These are phyloP conservation scores for Debaryomycetaceae sp. DNA, from an alignment of 1,139 yeast species.

Conservation along the genomic window DNA sequence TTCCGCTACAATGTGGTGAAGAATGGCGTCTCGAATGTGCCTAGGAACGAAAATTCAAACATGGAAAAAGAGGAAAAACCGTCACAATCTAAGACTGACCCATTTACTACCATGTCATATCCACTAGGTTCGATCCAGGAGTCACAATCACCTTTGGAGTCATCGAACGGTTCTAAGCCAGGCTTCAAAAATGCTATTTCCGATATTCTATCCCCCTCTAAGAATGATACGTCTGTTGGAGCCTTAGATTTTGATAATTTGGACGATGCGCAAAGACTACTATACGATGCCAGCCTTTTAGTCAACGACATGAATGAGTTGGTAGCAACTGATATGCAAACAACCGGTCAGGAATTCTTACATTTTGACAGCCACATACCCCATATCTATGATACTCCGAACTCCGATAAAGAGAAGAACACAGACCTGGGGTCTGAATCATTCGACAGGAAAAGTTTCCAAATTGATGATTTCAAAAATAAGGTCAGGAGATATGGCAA, in stretches of 20 bases:
- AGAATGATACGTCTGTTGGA: not conserved
- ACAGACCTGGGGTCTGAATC: constrained; percentile 7
- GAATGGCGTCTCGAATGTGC: not conserved
- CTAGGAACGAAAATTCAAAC: not conserved
- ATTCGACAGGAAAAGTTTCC: constrained; percentile 13
- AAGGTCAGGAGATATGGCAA: constrained; percentile 6
- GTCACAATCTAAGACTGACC: not conserved
- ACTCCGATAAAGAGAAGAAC: not conserved
- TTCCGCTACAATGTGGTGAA: not conserved
- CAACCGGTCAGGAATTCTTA: not conserved
- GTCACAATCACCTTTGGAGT: not conserved
- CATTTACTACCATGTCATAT: not conserved
- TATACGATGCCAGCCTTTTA: constrained; percentile 49
- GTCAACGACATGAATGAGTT: constrained; percentile 49
- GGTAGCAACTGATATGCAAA: constrained; percentile 14
- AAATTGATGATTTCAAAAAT: constrained; percentile 14
- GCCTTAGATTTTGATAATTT: constrained; percentile 12
- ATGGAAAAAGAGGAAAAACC: not conserved
- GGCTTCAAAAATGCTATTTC: constrained; percentile 22
- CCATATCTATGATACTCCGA: not conserved
- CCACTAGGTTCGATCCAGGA: not conserved
- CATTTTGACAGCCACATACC: not conserved
- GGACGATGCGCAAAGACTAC: constrained; percentile 18
- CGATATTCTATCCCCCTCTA: constrained; percentile 24
- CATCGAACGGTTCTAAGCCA: not conserved